phyloP scores from a whole-genome alignment of 2,329 filamentous ascomycete genomes.

The Chaetothyriales sp. region DNA sequence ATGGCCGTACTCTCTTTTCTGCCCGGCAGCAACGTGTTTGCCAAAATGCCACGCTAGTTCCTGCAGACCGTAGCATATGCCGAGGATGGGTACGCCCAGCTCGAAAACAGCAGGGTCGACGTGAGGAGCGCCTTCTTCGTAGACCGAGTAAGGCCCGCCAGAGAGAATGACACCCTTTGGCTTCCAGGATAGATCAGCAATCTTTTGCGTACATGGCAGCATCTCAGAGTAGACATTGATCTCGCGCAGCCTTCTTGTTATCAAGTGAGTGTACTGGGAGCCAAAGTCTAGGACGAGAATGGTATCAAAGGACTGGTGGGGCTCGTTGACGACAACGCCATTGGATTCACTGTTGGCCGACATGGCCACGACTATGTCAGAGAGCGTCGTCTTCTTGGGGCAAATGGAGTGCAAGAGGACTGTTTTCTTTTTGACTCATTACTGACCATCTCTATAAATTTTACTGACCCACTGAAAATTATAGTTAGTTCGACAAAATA shows the following conservation, averaged over 20 bases:
- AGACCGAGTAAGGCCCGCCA: slow-evolving; percentile 63
- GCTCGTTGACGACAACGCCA: slow-evolving; percentile 16
- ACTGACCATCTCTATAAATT: background rate
- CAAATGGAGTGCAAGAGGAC: background rate
- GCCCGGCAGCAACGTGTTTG: slow-evolving; percentile 53
- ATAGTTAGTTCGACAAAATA: too few relatives aligned
- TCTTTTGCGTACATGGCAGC: slow-evolving; percentile 72
- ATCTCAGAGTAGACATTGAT: slow-evolving; percentile 77
- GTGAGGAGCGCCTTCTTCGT: slow-evolving; percentile 61
- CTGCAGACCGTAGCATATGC: slow-evolving; percentile 50
- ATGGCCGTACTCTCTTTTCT: slow-evolving; percentile 56
- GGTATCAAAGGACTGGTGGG: slow-evolving; percentile 22
- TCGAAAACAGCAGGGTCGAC: slow-evolving; percentile 72
- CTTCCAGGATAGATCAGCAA: slow-evolving; percentile 59
- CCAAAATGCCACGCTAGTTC: slow-evolving; percentile 59
- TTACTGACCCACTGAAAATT: background rate
- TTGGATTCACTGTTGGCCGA: slow-evolving; percentile 14
- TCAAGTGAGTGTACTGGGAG: slow-evolving; percentile 59
- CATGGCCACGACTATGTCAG: slow-evolving; percentile 6
- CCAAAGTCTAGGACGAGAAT: slow-evolving; percentile 24
- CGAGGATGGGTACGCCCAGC: slow-evolving; percentile 46
- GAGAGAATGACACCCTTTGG: slow-evolving; percentile 73
- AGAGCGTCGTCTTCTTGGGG: background rate
- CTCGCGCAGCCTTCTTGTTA: slow-evolving; percentile 58
- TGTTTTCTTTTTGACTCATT: background rate